Evolutionary conservation across 768 basidiomycete species (phyloP), one percentile per base, ranked within the genome.

Genomic region (Termitomyces sp.): DNA sequence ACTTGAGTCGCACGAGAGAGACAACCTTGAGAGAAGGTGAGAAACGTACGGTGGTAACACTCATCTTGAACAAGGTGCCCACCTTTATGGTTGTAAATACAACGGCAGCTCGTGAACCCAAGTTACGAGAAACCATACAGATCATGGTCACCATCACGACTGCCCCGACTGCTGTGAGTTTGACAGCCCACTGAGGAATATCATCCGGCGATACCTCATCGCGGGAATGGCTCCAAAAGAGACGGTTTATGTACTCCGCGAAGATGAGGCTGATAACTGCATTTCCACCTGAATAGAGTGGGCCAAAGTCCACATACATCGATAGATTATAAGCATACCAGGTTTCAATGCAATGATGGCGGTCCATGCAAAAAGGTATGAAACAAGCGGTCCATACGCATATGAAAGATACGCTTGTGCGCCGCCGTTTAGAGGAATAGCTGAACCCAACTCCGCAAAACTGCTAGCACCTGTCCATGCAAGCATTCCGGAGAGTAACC

Each of bases 401-500:
- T 95, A 95, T 24, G 87, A 85, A 24, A 97, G 83, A 70, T 97
- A 97, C 16, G 94, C 81, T 66, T 91, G 89, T 8, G 84, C 81
- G 46, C 85, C 85, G 42, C 83, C 84, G 64, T 85, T 85, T 57
- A 91, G 73, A 16, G 93, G 93, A 68, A 96, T 92, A 41, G 90
- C 89, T 45, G 87, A 88, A 54, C 95, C 96, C 58, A 97, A 78
- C 71, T 97, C 94, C 9, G 93, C 93, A 69, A 88, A 97, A 68
- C 91, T 94, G 70, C 91, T 94, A 30, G 93, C 94, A 20, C 96
- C 96, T 3, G 96, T 97, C 96, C 95, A 98, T 6, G 84, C 92
- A 11, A 98, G 76, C 24, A 95, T 55, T 6, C 95, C 96, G 56
- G 91, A 88, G 3, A 80, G 75, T 6, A 91, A 62, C 95, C 96